These are phyloP conservation scores for Coemansia furcata DNA, from an alignment of 192 early-diverging fungal genomes.

Conservation along the genomic window DNA sequence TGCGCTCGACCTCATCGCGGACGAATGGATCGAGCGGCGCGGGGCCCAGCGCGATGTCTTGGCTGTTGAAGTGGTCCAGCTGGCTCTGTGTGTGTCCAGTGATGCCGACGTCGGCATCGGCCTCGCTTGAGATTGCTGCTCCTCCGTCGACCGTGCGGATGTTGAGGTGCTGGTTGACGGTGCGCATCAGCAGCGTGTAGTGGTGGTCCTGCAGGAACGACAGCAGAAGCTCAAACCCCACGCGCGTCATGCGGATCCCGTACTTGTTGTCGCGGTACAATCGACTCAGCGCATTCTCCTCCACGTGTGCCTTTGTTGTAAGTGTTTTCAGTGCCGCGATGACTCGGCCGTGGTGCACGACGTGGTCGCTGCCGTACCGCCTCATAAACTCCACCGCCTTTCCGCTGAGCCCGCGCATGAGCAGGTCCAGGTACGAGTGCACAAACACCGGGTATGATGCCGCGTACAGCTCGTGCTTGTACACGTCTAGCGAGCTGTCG, in stretches of 20 bases:
- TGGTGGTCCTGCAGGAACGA: slow-evolving; percentile 92
- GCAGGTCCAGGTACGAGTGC: slow-evolving; percentile 86
- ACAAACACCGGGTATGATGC: slow-evolving; percentile 91
- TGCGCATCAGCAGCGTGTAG: slow-evolving; percentile 79
- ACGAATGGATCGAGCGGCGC: slow-evolving; percentile 70
- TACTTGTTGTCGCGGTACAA: slow-evolving; percentile 83
- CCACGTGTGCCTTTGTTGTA: slow-evolving; percentile 69
- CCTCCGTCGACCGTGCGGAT: slow-evolving; percentile 58
- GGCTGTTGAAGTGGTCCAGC: slow-evolving; percentile 78
- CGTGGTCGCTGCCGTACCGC: slow-evolving; percentile 71
- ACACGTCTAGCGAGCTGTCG: slow-evolving; percentile 91
- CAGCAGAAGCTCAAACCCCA: slow-evolving; percentile 85
- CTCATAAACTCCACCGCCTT: slow-evolving; percentile 68
- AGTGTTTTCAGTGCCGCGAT: slow-evolving; percentile 67
- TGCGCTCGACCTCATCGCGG: slow-evolving; percentile 78
- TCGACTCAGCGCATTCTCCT: slow-evolving; percentile 78
- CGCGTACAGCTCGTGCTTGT: slow-evolving; percentile 84
- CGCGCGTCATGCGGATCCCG: slow-evolving; percentile 77
- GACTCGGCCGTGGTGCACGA: slow-evolving; percentile 72
- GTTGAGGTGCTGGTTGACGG: slow-evolving; percentile 89
- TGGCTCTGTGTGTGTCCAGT: slow-evolving; percentile 68
- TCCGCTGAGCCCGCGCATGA: slow-evolving; percentile 48
- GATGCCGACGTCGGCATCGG: slow-evolving; percentile 68
- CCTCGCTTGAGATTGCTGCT: slow-evolving; percentile 30
- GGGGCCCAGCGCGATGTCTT: slow-evolving; percentile 71